phyloP scores from a whole-genome alignment of 371 early-diverging fungal genomes.

The Actinomucor elegans region DNA sequence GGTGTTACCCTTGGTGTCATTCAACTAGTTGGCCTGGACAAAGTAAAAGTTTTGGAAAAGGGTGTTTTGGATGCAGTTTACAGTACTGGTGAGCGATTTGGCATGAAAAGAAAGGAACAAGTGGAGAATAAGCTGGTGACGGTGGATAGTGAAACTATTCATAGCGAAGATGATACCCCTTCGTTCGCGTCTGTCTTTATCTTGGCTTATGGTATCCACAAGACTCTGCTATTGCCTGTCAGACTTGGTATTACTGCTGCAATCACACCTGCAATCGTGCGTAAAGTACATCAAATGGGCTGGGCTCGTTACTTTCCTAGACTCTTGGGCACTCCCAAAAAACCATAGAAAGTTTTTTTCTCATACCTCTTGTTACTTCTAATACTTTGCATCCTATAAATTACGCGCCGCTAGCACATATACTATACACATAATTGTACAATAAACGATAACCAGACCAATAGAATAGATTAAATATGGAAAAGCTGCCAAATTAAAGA shows the following conservation, averaged over 20 bases:
- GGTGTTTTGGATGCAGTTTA: conserved; percentile 21
- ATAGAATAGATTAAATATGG: too few relatives aligned
- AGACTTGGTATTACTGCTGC: conserved; percentile 46
- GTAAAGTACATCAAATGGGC: conserved; percentile 40
- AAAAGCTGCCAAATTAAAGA: too few relatives aligned
- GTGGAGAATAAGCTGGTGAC: conserved; percentile 1
- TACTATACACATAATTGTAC: background rate
- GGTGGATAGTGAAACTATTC: background rate
- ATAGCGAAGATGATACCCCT: conserved; percentile 21
- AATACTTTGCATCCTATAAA: background rate
- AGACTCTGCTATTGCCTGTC: conserved; percentile 47
- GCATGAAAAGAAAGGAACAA: conserved; percentile 11
- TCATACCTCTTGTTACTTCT: background rate
- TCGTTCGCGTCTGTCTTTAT: conserved; percentile 46
- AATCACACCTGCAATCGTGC: conserved; percentile 45
- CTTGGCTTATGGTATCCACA: conserved; percentile 51
- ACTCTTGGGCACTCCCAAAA: conserved; percentile 23
- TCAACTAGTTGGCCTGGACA: conserved; percentile 38
- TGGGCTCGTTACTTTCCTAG: conserved; percentile 41
- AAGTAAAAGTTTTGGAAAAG: conserved; percentile 39
- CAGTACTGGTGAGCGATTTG: conserved; percentile 11
- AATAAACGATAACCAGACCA: too few relatives aligned
- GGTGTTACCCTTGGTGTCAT: conserved; percentile 37
- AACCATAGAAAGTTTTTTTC: background rate
- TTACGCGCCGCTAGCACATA: too few relatives aligned